Evolutionary conservation across 768 basidiomycete species (phyloP).

Genomic region (Sporobolomyces roseus): DNA sequence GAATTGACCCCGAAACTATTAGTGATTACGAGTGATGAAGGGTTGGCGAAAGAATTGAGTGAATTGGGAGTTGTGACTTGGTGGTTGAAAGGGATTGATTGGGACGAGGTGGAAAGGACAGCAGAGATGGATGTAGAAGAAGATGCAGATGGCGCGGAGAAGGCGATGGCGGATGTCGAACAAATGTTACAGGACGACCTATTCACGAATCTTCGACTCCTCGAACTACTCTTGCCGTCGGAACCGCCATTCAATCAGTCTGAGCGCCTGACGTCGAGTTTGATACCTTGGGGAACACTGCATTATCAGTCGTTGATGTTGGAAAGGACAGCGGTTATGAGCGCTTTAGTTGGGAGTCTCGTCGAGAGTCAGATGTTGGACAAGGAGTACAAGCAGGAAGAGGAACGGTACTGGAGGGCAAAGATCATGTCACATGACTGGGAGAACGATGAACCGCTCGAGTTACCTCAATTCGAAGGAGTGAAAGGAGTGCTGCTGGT

Average conservation of each 20-base stretch:
- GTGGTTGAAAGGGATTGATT: constrained; percentile 20
- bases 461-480: constrained; percentile 7
- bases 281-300: constrained; percentile 39
- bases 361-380: constrained; percentile 35
- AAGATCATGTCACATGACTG: constrained; percentile 30
- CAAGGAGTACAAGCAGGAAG: constrained; percentile 5
- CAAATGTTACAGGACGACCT: constrained; percentile 23
- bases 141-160: constrained; percentile 12
- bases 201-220: constrained; percentile 36
- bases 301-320: constrained; percentile 41
- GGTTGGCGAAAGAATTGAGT: constrained; percentile 31
- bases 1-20: constrained; percentile 21
- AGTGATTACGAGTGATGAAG: constrained; percentile 38
- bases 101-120: constrained; percentile 17
- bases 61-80: constrained; percentile 35
- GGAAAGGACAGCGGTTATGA: constrained; percentile 36
- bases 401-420: constrained; percentile 13
- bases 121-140: constrained; percentile 14
- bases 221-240: constrained; percentile 39
- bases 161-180: constrained; percentile 2
- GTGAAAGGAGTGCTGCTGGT: constrained; percentile 38
- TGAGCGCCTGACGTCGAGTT: constrained; percentile 3
- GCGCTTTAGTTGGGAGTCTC: constrained; percentile 29
- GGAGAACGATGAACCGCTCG: constrained; percentile 25
- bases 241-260: background rate